phyloP scores from a whole-genome alignment of 2,329 filamentous ascomycete species.

The Neophaeococcomyces aloes region DNA sequence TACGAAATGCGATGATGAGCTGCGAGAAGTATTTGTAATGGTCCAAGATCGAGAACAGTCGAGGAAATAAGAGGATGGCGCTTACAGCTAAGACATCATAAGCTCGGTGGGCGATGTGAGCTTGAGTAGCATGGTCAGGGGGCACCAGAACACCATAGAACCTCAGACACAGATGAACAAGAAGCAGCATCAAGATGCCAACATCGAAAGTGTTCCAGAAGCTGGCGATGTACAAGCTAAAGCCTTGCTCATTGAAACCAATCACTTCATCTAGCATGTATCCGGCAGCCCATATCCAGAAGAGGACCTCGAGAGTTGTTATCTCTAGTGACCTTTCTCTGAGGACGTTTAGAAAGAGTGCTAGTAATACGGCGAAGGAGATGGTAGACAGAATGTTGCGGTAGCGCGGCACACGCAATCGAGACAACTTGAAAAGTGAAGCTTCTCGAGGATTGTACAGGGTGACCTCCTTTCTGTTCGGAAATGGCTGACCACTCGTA shows the following conservation, averaged over 20 bases:
- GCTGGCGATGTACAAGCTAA: slow-evolving; percentile 92
- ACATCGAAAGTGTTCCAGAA: slow-evolving; percentile 96
- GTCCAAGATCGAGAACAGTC: slow-evolving; percentile 84
- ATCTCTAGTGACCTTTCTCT: slow-evolving; percentile 65
- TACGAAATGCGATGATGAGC: slow-evolving; percentile 80
- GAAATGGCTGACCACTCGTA: slow-evolving; percentile 17
- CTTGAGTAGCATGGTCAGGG: slow-evolving; percentile 46
- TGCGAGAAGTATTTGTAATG: slow-evolving; percentile 96
- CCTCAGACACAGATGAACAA: slow-evolving; percentile 81
- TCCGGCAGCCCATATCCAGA: slow-evolving; percentile 96
- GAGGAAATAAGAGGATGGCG: slow-evolving; percentile 77
- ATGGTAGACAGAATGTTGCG: slow-evolving; percentile 80
- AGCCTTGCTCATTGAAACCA: slow-evolving; percentile 92
- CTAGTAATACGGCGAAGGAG: slow-evolving; percentile 75
- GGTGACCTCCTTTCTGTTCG: slow-evolving; percentile 56
- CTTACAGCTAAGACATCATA: slow-evolving; percentile 92
- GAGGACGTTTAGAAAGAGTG: slow-evolving; percentile 75
- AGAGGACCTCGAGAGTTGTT: slow-evolving; percentile 72
- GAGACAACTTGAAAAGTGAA: slow-evolving; percentile 81
- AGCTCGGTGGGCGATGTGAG: slow-evolving; percentile 68
- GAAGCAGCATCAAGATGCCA: slow-evolving; percentile 73
- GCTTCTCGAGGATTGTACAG: slow-evolving; percentile 86
- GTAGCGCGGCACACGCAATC: slow-evolving; percentile 82
- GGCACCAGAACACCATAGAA: slow-evolving; percentile 78
- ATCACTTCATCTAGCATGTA: slow-evolving; percentile 96